A percentile compares a stretch with the other conserved stretches of the same genome.
These are phyloP conservation scores for Pseudisothecium myosuroides DNA, from an alignment of 225 moss, liverwort and hornwort species.

Conservation along the genomic window DNA sequence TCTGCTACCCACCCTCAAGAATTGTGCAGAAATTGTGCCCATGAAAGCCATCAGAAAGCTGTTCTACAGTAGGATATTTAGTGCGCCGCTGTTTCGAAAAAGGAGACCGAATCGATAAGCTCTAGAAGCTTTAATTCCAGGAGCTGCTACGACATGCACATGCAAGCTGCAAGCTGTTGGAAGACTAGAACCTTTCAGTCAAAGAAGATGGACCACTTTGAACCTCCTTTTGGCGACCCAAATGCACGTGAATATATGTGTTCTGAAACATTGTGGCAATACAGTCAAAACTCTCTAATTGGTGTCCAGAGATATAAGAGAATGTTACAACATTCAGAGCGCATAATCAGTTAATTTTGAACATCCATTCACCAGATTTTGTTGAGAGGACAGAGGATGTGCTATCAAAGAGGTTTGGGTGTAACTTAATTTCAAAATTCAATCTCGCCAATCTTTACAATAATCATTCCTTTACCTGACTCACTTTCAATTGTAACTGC, in stretches of 20 bases:
- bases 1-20: background rate
- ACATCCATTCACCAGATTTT: background rate
- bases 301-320: background rate
- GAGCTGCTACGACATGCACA: background rate
- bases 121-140: background rate
- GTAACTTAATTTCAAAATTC: background rate
- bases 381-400: background rate
- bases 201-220: background rate
- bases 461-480: background rate
- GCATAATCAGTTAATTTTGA: background rate
- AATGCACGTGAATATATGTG: background rate
- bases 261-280: background rate
- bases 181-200: background rate
- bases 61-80: background rate
- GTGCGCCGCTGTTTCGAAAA: background rate
- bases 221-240: background rate
- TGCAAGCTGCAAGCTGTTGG: background rate
- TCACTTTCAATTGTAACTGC: background rate
- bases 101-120: background rate
- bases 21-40: background rate
- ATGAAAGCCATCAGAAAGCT: background rate
- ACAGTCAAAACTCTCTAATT: background rate
- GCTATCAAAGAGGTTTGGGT: background rate
- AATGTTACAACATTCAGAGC: background rate
- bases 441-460: background rate